Conservation (phyloP, 1,139 yeast genomes). For the Kodamaea fungicola region DNA sequence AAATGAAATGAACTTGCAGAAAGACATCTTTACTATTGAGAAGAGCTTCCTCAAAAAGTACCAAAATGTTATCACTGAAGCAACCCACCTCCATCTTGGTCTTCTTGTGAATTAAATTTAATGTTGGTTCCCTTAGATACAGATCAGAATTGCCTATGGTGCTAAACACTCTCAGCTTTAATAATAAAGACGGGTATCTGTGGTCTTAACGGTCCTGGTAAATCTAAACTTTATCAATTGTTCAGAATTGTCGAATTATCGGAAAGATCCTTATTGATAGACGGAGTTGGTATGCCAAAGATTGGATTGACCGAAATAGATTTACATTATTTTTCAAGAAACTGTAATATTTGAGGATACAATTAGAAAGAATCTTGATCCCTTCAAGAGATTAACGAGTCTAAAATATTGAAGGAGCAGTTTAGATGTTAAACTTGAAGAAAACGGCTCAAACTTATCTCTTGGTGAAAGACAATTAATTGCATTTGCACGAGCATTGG, state of each 20-base stretch:
- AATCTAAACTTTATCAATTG: slow-evolving; percentile 63
- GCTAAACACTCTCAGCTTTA: slow-evolving; percentile 49
- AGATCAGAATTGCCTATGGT: slow-evolving; percentile 75
- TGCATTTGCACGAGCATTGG: slow-evolving; percentile 51
- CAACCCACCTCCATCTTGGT: slow-evolving; percentile 52
- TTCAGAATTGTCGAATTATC: slow-evolving; percentile 57
- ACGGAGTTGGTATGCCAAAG: slow-evolving; percentile 54
- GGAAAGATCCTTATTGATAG: slow-evolving; percentile 53
- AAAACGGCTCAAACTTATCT: slow-evolving; percentile 45
- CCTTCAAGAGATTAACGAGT: slow-evolving; percentile 44
- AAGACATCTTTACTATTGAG: slow-evolving; percentile 69
- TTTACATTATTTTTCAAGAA: slow-evolving; percentile 74
- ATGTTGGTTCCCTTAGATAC: slow-evolving; percentile 61
- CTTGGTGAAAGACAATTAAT: slow-evolving; percentile 53
- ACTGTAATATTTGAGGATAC: slow-evolving; percentile 73
- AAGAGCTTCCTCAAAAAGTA: slow-evolving; percentile 36
- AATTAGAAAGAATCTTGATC: slow-evolving; percentile 64
- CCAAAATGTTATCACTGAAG: slow-evolving; percentile 41
- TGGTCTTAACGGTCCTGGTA: slow-evolving; percentile 83
- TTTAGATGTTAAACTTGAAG: too few species aligned
- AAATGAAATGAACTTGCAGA: slow-evolving; percentile 88
- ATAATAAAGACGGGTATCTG: slow-evolving; percentile 65
- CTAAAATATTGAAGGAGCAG: slow-evolving; percentile 27
- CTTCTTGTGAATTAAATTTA: slow-evolving; percentile 53
- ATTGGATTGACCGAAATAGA: slow-evolving; percentile 55